A percentile compares a stretch with the other conserved stretches of the same genome.
These are phyloP conservation scores for Erythrobasidium hasegawianum DNA, from an alignment of 1,284 basidiomycete genomes.

Conservation along the genomic window DNA sequence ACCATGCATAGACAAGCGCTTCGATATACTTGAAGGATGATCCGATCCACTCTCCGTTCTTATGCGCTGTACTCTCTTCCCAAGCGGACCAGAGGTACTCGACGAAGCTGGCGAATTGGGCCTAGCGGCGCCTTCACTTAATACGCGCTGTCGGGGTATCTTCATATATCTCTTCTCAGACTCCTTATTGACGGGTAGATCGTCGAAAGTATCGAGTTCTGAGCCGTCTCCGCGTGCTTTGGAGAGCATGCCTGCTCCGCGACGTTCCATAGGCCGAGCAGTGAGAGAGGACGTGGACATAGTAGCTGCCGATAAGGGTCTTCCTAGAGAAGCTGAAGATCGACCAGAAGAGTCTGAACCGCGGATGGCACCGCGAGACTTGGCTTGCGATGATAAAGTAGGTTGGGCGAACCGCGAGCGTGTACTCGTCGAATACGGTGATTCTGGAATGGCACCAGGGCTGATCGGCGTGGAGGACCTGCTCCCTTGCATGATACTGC, in stretches of 20 bases:
- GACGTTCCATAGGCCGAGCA: neutral
- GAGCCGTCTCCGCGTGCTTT: constrained; percentile 84
- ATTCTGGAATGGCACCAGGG: neutral
- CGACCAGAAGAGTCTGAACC: constrained; percentile 32
- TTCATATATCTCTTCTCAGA: constrained; percentile 55
- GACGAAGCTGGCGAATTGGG: constrained; percentile 9
- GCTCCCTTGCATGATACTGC: neutral
- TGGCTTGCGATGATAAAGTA: constrained; percentile 37
- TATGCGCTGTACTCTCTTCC: constrained; percentile 57
- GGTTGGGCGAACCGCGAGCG: constrained; percentile 9
- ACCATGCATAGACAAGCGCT: neutral
- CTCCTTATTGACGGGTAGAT: constrained; percentile 78
- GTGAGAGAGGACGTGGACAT: constrained; percentile 8
- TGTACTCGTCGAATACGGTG: constrained; percentile 6
- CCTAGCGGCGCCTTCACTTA: constrained; percentile 22
- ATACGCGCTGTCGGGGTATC: constrained; percentile 55
- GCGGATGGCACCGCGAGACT: neutral
- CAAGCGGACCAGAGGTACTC: constrained; percentile 42
- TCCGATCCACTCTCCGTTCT: constrained; percentile 1
- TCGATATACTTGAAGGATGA: neutral
- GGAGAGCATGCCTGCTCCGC: constrained; percentile 56
- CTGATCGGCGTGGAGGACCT: constrained; percentile 1
- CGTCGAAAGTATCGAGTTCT: constrained; percentile 85
- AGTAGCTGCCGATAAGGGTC: neutral
- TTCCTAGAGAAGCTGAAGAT: constrained; percentile 5